Conservation (phyloP, 148 eudicot species). For the Nepenthes mirabilis region DNA sequence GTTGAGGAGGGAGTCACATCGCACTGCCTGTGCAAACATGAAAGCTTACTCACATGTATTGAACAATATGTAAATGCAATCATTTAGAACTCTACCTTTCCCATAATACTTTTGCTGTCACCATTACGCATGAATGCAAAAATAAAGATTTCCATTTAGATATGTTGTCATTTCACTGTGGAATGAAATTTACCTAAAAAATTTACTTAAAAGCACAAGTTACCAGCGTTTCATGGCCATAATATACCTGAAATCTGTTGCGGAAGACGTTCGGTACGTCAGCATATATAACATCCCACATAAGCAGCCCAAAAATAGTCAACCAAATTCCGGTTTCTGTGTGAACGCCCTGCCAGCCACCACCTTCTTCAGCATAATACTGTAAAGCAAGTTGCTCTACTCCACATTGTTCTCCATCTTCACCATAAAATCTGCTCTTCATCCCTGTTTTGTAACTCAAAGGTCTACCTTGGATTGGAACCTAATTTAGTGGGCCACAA, state of each 20-base stretch:
- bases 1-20: too few species aligned
- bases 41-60: too few species aligned
- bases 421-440: constrained; percentile 81
- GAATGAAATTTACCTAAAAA: not conserved
- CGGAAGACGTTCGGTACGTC: constrained; percentile 75
- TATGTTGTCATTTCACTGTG: too few species aligned
- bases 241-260: constrained; percentile 66
- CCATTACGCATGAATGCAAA: too few species aligned
- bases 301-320: constrained; percentile 80
- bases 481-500: constrained; percentile 25
- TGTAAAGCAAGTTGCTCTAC: constrained; percentile 88
- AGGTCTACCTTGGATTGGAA: constrained; percentile 78
- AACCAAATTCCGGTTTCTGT: constrained; percentile 91
- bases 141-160: too few species aligned
- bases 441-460: constrained; percentile 49
- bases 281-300: constrained; percentile 89
- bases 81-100: too few species aligned
- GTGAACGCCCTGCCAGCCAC: constrained; percentile 93
- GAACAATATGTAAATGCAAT: too few species aligned
- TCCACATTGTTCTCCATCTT: constrained; percentile 91
- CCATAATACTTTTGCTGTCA: too few species aligned
- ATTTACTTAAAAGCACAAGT: not conserved
- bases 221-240: not conserved
- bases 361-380: constrained; percentile 85
- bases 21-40: too few species aligned